Evolutionary conservation across 306 rosid genomes (phyloP), one percentile per base, ranked within the genome.

Genomic region (Cucurbita argyrosperma): DNA sequence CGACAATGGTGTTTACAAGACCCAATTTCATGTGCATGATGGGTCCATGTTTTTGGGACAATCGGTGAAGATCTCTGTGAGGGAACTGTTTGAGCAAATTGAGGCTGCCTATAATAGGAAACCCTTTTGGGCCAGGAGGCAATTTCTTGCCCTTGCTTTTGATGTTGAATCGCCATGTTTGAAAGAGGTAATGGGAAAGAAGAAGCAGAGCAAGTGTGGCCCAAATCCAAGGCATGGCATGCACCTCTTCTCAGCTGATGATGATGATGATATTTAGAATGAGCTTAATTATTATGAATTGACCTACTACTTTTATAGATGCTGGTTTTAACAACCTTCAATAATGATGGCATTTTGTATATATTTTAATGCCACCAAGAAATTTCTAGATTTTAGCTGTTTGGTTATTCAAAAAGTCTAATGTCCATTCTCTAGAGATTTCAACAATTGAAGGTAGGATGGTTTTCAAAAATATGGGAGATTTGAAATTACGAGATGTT

Each of bases 181-280:
- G 39, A 0, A 66, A 66, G 18, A 66, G 35, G 54, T 18, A 66
- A 56, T 18, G 18, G 38, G 79, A 45, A 49, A 90, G 76, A 69
- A 90, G 76, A 69, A 78, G 61, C 71, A 88, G 51, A 15, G 78
- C 21, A 60, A 79, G 4, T 16, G 81, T 64, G 18, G 76, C 37
- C 85, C 72, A 79, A 71, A 80, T 82, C 62, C 73, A 51, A 52
- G 43, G 61, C 58, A 81, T 75, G 19, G 53, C 16, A 13, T 12
- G 53, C 0, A 47, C 0, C 12, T 47, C 5, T 47, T 11, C 5
- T 47, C 52, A 47, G 16, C 51, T 47, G 5, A 47, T 47, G 4
- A 46, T 46, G 51, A 47, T 47, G 52, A 47, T 47, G 52, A 12
- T 12, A 47, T 47, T 47, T 16, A 47, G 12, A 47, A 46, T 46